Conservation (phyloP, 2,329 filamentous ascomycete species). For the Fusarium equiseti region DNA sequence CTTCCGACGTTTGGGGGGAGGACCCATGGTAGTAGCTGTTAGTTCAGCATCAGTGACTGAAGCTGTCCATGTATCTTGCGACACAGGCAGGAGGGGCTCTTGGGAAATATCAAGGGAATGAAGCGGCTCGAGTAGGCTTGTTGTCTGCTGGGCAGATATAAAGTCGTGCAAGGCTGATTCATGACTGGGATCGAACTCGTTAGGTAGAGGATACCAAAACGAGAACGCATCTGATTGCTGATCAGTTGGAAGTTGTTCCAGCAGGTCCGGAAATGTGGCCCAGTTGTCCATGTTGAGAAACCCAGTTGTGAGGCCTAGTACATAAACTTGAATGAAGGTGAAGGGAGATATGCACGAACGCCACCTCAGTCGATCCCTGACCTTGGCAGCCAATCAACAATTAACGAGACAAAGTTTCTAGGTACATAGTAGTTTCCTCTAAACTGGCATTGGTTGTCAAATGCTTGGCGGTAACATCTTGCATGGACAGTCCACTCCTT, state of each 20-base stretch:
- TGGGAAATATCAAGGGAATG: fast-evolving
- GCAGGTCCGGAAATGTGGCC: background rate
- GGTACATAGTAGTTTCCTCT: too few relatives aligned
- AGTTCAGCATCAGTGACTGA: background rate
- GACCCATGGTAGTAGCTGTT: fast-evolving
- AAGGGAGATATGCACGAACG: background rate
- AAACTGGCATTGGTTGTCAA: too few relatives aligned
- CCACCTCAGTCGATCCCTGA: background rate
- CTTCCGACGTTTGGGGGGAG: background rate
- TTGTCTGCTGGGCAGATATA: background rate
- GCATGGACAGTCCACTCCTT: too few relatives aligned
- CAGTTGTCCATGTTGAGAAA: background rate
- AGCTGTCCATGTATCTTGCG: fast-evolving
- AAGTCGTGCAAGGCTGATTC: too few relatives aligned
- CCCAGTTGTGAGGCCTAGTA: too few relatives aligned
- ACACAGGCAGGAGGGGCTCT: fast-evolving
- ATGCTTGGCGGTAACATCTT: too few relatives aligned
- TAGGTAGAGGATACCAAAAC: too few relatives aligned
- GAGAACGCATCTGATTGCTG: background rate
- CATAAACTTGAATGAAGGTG: fast-evolving
- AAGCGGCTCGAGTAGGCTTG: fast-evolving
- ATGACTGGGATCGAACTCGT: too few relatives aligned
- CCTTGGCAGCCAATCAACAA: too few relatives aligned
- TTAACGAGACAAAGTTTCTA: too few relatives aligned
- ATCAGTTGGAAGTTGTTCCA: fast-evolving